These are phyloP conservation scores for Pleodorina starrii DNA, from an alignment of 139 green algal species.

Conservation along the genomic window DNA sequence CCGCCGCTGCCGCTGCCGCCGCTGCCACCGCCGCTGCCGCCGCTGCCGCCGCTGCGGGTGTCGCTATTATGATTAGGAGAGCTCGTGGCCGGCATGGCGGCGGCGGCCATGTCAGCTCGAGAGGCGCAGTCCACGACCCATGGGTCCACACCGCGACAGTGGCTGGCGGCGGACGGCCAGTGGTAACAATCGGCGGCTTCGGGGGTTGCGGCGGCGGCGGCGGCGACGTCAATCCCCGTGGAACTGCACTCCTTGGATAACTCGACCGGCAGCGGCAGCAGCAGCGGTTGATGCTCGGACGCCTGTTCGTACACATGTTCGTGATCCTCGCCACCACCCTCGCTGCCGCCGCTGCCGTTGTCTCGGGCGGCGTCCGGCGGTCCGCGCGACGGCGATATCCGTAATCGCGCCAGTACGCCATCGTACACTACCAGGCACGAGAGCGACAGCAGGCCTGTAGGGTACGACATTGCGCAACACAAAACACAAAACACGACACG, in stretches of 20 bases:
- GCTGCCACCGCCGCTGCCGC: neutral
- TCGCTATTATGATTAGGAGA: no score
- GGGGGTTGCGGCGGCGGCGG: no score
- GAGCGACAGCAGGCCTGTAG: slow-evolving; percentile 28
- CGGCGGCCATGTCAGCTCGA: no score
- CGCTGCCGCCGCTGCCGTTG: neutral
- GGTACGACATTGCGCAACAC: no score
- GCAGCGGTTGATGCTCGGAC: neutral
- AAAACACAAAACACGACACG: no score
- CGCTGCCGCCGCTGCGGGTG: neutral
- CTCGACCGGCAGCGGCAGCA: neutral
- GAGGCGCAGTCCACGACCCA: no score
- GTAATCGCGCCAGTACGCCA: slow-evolving; percentile 52
- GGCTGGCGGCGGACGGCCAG: no score
- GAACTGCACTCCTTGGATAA: neutral
- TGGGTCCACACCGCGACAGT: no score
- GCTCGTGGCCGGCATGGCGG: no score
- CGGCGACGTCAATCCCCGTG: no score
- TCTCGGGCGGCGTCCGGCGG: no score
- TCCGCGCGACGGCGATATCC: neutral
- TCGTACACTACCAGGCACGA: slow-evolving; percentile 68
- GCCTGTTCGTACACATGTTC: neutral
- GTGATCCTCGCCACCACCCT: neutral
- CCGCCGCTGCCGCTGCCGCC: neutral
- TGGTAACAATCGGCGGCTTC: no score